phyloP scores from a whole-genome alignment of 768 basidiomycete species.

The Hydnomerulius pinastri region DNA sequence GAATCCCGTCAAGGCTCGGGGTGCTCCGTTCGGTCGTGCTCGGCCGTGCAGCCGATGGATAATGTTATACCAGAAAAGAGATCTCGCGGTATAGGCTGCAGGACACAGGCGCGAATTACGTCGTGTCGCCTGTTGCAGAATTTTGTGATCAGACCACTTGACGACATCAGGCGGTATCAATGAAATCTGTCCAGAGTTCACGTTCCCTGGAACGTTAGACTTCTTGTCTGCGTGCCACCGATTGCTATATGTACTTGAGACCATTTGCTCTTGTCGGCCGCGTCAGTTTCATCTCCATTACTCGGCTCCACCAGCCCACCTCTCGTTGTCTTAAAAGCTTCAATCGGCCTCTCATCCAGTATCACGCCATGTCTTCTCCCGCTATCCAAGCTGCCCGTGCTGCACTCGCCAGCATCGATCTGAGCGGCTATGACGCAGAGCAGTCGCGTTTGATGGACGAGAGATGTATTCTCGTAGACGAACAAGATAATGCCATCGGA shows the following conservation, averaged over 20 bases:
- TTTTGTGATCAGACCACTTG: neutral
- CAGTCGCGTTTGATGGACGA: constrained; percentile 97
- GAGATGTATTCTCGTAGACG: constrained; percentile 88
- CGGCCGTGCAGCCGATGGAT: too few relatives aligned
- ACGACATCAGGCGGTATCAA: too few relatives aligned
- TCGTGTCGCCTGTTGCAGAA: neutral
- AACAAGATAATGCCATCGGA: constrained; percentile 81
- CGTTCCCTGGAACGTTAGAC: neutral
- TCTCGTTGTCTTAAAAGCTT: neutral
- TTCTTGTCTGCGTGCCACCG: too few relatives aligned
- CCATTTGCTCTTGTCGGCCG: neutral
- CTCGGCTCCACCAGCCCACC: neutral
- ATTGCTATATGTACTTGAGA: neutral
- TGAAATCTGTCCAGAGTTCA: neutral
- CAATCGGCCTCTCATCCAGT: neutral
- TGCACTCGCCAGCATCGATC: constrained; percentile 72
- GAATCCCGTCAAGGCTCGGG: too few relatives aligned
- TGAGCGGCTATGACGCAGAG: constrained; percentile 85
- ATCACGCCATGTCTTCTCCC: constrained; percentile 53
- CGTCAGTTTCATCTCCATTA: neutral
- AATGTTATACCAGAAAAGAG: too few relatives aligned
- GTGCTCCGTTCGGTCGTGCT: too few relatives aligned
- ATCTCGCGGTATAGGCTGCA: too few relatives aligned
- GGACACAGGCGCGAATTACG: too few relatives aligned
- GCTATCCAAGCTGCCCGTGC: constrained; percentile 64